These are phyloP conservation scores for Aspergillus saccharolyticus DNA, from an alignment of 495 filamentous ascomycete species.

Conservation along the genomic window DNA sequence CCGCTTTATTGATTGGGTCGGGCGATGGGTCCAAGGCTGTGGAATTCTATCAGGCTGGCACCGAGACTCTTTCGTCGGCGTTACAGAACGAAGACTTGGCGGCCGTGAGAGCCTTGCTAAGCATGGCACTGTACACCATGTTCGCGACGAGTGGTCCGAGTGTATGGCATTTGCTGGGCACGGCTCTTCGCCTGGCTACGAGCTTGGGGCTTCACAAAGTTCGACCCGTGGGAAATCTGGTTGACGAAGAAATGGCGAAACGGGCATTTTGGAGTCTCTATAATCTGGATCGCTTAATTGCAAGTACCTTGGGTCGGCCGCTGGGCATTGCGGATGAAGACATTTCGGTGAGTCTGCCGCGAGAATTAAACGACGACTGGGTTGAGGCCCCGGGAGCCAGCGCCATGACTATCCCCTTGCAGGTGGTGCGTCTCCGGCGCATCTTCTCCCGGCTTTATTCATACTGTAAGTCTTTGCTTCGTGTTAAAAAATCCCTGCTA, in stretches of 20 bases:
- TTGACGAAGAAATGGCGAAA: conserved; percentile 45
- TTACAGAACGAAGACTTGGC: conserved; percentile 42
- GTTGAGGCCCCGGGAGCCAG: conserved; percentile 36
- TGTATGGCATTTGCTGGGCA: conserved; percentile 50
- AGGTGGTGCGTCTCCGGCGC: conserved; percentile 44
- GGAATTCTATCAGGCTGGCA: conserved; percentile 40
- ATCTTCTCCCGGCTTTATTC: conserved; percentile 46
- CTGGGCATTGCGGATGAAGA: conserved; percentile 48
- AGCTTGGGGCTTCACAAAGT: conserved; percentile 48
- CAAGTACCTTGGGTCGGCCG: conserved; percentile 45
- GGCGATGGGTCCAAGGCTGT: conserved; percentile 30
- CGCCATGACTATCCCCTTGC: conserved; percentile 45
- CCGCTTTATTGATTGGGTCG: conserved; percentile 35
- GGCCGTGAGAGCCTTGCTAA: conserved; percentile 42
- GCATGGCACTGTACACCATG: conserved; percentile 47
- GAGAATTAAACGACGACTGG: conserved; percentile 44
- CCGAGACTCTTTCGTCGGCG: conserved; percentile 34
- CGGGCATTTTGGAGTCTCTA: conserved; percentile 51
- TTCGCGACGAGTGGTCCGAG: conserved; percentile 47
- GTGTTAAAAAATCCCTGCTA: too few species aligned
- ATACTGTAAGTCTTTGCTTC: conserved; percentile 30
- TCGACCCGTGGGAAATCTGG: conserved; percentile 29
- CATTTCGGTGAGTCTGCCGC: conserved; percentile 40
- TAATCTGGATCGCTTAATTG: conserved; percentile 47
- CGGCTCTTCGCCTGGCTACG: conserved; percentile 42